Conservation (phyloP, 2,329 filamentous ascomycete genomes). For the Trichoderma sp. region DNA sequence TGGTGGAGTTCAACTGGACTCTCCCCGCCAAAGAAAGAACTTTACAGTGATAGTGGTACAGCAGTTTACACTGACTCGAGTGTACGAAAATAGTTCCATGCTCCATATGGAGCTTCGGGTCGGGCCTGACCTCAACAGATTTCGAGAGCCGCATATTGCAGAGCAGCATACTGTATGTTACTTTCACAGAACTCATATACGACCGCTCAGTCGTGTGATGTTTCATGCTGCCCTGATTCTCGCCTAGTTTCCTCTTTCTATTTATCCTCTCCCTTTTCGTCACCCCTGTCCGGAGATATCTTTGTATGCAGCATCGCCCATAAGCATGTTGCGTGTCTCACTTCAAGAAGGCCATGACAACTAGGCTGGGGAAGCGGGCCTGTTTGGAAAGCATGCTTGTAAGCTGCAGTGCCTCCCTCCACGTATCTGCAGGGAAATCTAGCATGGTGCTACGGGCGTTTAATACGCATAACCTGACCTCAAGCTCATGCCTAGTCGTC, state of each 20-base stretch:
- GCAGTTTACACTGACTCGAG: neutral
- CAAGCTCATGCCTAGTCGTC: neutral
- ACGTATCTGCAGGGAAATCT: neutral
- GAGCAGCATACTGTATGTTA: neutral
- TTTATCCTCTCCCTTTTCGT: neutral
- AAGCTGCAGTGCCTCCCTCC: neutral
- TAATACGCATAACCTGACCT: neutral
- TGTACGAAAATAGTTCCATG: neutral
- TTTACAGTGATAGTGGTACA: neutral
- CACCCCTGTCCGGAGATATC: neutral
- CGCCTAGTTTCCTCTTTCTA: neutral
- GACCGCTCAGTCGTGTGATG: neutral
- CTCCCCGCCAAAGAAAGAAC: neutral
- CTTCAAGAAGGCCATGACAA: neutral
- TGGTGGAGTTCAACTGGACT: neutral
- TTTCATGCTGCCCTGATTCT: neutral
- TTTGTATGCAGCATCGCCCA: neutral
- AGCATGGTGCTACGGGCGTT: neutral
- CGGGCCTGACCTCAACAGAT: neutral
- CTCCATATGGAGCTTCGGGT: neutral
- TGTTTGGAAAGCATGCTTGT: neutral
- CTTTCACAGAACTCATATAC: neutral
- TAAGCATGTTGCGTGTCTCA: neutral
- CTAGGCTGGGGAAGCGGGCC: neutral
- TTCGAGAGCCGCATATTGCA: neutral